phyloP scores from a whole-genome alignment of 78 protist species.

The Emiliania huxleyi region DNA sequence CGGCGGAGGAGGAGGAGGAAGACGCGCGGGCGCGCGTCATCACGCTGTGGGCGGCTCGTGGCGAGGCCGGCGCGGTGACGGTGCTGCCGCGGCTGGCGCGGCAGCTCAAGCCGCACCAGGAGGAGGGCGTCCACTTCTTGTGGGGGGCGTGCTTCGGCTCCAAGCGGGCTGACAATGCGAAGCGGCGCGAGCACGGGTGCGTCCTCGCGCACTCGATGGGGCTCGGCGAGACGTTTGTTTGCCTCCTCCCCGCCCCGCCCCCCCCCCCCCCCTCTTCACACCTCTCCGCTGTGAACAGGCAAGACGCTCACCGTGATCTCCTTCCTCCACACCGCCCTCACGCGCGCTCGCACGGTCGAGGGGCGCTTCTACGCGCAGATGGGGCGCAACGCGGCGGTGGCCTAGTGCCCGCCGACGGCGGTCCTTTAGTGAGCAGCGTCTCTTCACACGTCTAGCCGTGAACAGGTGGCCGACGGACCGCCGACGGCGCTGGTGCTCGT shows the following conservation, averaged over 20 bases:
- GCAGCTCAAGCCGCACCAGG: constrained; percentile 66
- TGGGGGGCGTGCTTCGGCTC: constrained; percentile 55
- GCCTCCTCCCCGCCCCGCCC: no score
- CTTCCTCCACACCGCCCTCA: constrained; percentile 37
- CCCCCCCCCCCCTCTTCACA: no score
- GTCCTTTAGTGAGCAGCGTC: no score
- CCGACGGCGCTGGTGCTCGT: neutral
- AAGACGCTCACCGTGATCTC: constrained; percentile 66
- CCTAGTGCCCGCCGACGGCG: neutral
- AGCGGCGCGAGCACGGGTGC: constrained; percentile 56
- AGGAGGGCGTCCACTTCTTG: constrained; percentile 68
- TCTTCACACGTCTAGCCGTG: no score
- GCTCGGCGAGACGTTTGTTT: no score
- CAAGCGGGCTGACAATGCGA: neutral
- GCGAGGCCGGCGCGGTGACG: neutral
- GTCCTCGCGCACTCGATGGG: constrained; percentile 88
- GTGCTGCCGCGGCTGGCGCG: constrained; percentile 7
- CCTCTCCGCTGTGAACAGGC: no score
- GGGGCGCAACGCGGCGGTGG: neutral
- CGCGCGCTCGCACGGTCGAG: neutral
- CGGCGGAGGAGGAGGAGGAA: neutral
- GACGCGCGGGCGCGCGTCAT: neutral
- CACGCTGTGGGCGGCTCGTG: neutral
- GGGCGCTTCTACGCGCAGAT: neutral
- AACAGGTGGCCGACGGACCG: neutral